Conservation (phyloP, 1,139 yeast genomes). For the Candida frijolesensis region DNA sequence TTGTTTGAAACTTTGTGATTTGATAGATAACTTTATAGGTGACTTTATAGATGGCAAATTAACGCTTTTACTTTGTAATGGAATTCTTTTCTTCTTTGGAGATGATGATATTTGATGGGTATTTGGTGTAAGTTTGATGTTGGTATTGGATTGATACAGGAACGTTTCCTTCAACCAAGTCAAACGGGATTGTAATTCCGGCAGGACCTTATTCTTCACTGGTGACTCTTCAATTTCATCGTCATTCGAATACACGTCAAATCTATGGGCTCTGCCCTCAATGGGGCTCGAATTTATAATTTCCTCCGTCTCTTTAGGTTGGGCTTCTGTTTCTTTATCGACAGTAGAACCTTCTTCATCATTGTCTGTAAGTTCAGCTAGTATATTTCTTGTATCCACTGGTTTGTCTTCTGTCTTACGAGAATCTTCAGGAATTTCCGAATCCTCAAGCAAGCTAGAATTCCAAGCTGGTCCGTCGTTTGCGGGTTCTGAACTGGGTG, state of each 20-base stretch:
- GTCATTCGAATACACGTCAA: conserved; percentile 29
- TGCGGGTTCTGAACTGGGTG: background rate
- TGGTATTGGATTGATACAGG: conserved; percentile 6
- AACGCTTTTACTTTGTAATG: conserved; percentile 7
- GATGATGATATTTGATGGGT: background rate
- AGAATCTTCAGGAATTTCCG: conserved; percentile 37
- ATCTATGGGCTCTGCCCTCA: conserved; percentile 1
- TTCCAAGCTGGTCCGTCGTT: conserved; percentile 9
- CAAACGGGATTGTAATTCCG: conserved; percentile 3
- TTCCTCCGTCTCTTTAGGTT: too few relatives aligned
- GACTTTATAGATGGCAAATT: conserved; percentile 2
- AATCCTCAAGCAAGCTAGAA: conserved; percentile 34
- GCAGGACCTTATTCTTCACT: conserved; percentile 15
- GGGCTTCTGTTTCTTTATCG: conserved; percentile 6
- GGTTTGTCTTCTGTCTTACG: conserved; percentile 13
- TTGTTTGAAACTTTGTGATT: background rate
- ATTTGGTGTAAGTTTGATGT: background rate
- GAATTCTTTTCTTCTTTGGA: background rate
- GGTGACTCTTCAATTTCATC: conserved; percentile 51
- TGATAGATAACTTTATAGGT: conserved; percentile 1
- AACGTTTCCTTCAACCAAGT: conserved; percentile 12
- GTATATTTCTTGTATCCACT: conserved; percentile 16
- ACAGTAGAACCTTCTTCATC: conserved; percentile 13
- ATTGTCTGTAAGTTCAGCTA: conserved; percentile 27
- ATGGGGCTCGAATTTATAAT: background rate